Evolutionary conservation across 805 yeast species (phyloP).

Genomic region (Kregervanrija fluxuum): DNA sequence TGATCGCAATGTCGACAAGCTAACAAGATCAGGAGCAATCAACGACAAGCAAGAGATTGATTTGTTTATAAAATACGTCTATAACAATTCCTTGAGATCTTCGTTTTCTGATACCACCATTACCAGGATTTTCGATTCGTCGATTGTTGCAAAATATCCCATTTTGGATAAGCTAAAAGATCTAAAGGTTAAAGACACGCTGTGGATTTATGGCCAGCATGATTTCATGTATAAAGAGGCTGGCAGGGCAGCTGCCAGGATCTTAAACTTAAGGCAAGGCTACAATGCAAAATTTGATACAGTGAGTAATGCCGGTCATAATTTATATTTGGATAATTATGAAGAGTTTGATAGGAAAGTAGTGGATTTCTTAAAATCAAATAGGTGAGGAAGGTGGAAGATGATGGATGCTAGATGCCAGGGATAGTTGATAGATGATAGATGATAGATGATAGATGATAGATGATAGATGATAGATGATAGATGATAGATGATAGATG

Average conservation of each 20-base stretch:
- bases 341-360: conserved; percentile 43
- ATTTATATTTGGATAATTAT: conserved; percentile 62
- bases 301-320: conserved; percentile 65
- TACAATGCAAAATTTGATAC: conserved; percentile 28
- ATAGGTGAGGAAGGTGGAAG: too few species aligned
- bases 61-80: conserved; percentile 26
- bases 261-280: conserved; percentile 11
- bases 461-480: neutral
- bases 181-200: conserved; percentile 27
- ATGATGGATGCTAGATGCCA: neutral
- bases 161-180: conserved; percentile 47
- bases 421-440: neutral
- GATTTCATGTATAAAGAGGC: conserved; percentile 72
- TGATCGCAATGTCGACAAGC: conserved; percentile 21
- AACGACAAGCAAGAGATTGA: conserved; percentile 21
- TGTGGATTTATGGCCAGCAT: conserved; percentile 57
- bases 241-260: conserved; percentile 38
- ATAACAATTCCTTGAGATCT: conserved; percentile 23
- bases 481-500: neutral
- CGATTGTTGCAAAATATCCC: conserved; percentile 61
- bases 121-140: conserved; percentile 45
- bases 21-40: conserved; percentile 22
- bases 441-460: neutral
- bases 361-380: conserved; percentile 25
- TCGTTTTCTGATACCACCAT: conserved; percentile 31